Evolutionary conservation across 306 rosid species (phyloP), one percentile per base, ranked within the genome.

Genomic region (Mimosa pudica): DNA sequence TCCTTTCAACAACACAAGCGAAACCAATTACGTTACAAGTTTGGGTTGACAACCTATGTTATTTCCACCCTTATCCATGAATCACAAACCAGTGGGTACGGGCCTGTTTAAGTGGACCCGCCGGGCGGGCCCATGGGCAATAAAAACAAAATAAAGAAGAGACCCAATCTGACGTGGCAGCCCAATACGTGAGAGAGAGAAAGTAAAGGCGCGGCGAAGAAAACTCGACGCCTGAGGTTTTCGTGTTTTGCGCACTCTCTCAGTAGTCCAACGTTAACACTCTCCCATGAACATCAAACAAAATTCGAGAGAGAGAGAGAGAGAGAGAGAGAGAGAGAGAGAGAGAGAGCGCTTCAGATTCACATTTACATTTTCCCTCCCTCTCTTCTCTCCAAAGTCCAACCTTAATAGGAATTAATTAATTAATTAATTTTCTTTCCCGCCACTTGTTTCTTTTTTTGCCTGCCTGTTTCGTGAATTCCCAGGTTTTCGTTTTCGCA

Each of bases 151-250:
- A 73, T 30, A 5, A 8, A 57, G 44, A 63, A 54, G 4, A 58
- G 54, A 46, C 77, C 70, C 18, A 60, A 46, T 46, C 10, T 44
- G 80, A 80, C 71, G 76, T 80, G 84, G 75, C 79, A 16, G 54
- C 32, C 61, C 75, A 45, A 2, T 38, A 38, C 1, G 3, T 14
- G 36, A 11, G 24, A 83, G 87, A 72, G 30, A 24, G 30, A 24
- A 24, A 24, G 30, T 24, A 24, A 82, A 74, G 71, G 47, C 62
- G 35, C 49, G 87, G 82, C 90, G 87, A 68, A 78, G 79, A 66
- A 61, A 65, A 68, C 82, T 81, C 60, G 30, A 17, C 46, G 44
- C 76, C 20, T 51, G 82, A 71, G 80, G 70, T 38, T 38, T 38
- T 38, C 42, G 30, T 24, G 30, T 24, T 5, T 38, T 38, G 4